phyloP scores from a whole-genome alignment of 768 basidiomycete species.

The Lactarius quietus region DNA sequence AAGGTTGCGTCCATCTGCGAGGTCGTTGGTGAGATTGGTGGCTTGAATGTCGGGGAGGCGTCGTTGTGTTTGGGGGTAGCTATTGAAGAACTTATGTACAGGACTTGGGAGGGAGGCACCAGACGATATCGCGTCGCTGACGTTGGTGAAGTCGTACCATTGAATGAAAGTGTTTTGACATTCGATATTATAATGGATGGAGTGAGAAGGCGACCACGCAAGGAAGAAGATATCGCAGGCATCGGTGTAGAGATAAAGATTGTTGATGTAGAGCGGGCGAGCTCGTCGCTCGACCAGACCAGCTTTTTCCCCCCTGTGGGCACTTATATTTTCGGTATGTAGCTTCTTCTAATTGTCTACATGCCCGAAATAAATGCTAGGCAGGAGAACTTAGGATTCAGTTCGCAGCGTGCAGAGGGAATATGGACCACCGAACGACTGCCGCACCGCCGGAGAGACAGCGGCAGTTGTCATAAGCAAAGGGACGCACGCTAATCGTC shows the following conservation, averaged over 20 bases:
- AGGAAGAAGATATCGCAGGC: conserved; percentile 89
- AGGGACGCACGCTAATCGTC: too few relatives aligned
- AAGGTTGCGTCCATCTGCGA: conserved; percentile 27
- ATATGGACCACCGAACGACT: conserved; percentile 75
- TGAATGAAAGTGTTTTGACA: conserved; percentile 93
- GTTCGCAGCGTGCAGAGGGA: conserved; percentile 39
- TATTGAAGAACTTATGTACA: conserved; percentile 90
- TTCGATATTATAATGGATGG: conserved; percentile 79
- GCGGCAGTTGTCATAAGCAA: conserved; percentile 23
- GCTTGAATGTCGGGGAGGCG: conserved; percentile 66
- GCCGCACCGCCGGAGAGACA: conserved; percentile 63
- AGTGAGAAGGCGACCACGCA: conserved; percentile 64
- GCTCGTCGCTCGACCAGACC: conserved; percentile 78
- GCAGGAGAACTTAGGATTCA: too few relatives aligned
- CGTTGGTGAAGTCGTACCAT: conserved; percentile 66
- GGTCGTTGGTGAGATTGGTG: conserved; percentile 47
- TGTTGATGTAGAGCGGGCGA: conserved; percentile 68
- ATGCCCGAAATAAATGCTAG: too few relatives aligned
- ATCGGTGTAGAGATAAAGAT: conserved; percentile 73
- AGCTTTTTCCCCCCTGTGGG: too few relatives aligned
- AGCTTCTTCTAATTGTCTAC: too few relatives aligned
- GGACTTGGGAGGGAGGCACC: conserved; percentile 37
- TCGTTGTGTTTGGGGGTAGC: conserved; percentile 71
- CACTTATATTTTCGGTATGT: too few relatives aligned
- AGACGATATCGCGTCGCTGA: background rate